phyloP scores from a whole-genome alignment of 2,329 filamentous ascomycete genomes.

The Diaporthe vexans region DNA sequence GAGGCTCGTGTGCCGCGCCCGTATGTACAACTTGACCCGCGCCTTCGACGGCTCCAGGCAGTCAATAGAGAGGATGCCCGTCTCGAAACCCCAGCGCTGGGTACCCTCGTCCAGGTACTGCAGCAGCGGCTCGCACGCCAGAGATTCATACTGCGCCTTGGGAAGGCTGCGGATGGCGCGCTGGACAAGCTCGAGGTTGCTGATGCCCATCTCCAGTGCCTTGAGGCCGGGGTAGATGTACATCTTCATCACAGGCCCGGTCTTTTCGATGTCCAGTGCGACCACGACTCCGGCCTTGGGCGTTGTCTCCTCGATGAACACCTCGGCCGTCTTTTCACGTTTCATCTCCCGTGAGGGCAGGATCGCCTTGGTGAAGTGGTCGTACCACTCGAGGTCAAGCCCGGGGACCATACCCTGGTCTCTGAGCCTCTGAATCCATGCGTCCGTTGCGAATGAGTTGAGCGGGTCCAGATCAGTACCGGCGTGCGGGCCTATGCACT shows the following conservation, averaged over 20 bases:
- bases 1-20: conserved; percentile 43
- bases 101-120: conserved; percentile 45
- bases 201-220: conserved; percentile 45
- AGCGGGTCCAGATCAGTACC: conserved; percentile 45
- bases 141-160: conserved; percentile 42
- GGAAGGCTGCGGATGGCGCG: conserved; percentile 44
- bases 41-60: conserved; percentile 43
- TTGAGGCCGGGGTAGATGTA: conserved; percentile 46
- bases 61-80: conserved; percentile 46
- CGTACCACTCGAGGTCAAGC: conserved; percentile 45
- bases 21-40: conserved; percentile 47
- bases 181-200: conserved; percentile 44
- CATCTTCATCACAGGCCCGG: conserved; percentile 45
- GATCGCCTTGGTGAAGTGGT: conserved; percentile 43
- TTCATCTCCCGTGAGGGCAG: conserved; percentile 39
- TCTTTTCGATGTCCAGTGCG: conserved; percentile 45
- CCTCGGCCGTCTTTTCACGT: conserved; percentile 40
- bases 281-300: conserved; percentile 46
- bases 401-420: conserved; percentile 44
- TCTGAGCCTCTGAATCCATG: conserved; percentile 43
- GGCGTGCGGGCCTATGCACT: conserved; percentile 45
- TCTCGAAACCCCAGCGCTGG: conserved; percentile 44
- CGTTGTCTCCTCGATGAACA: conserved; percentile 45
- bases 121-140: conserved; percentile 44
- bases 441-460: conserved; percentile 42